Conservation (phyloP, 331 rosid species). For the Cucumis variabilis region DNA sequence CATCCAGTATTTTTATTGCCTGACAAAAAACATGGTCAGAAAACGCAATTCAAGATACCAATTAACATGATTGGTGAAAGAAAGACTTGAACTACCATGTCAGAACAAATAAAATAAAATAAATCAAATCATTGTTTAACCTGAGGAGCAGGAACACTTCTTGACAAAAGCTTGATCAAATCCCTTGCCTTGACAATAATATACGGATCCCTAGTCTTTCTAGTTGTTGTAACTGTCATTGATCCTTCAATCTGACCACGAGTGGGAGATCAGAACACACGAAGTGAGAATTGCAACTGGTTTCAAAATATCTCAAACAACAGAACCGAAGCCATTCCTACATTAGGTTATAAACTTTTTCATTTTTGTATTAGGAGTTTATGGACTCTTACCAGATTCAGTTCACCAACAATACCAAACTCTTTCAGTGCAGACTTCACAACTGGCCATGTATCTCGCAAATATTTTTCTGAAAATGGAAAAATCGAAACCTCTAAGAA, state of each 20-base stretch:
- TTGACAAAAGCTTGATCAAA: slow-evolving; percentile 84
- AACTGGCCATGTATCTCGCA: slow-evolving; percentile 77
- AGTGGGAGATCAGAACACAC: not conserved
- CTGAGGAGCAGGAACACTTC: slow-evolving; percentile 97
- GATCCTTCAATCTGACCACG: slow-evolving; percentile 79
- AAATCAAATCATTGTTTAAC: slow-evolving; percentile 36
- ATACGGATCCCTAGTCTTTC: slow-evolving; percentile 86
- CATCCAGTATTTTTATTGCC: slow-evolving; percentile 87
- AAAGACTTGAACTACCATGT: not conserved
- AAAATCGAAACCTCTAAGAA: slow-evolving; percentile 15
- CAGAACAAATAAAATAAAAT: not conserved
- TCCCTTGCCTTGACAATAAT: slow-evolving; percentile 90
- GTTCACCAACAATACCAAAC: slow-evolving; percentile 59
- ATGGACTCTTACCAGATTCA: slow-evolving; percentile 62
- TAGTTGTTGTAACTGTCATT: slow-evolving; percentile 90
- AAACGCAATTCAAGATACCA: not conserved
- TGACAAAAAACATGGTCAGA: slow-evolving; percentile 33
- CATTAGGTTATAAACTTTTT: not conserved
- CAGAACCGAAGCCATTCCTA: not conserved
- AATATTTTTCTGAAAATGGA: slow-evolving; percentile 61
- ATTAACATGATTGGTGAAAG: not conserved
- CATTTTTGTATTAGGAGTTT: not conserved
- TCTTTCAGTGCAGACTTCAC: slow-evolving; percentile 70
- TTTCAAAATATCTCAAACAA: not conserved
- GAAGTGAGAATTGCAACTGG: not conserved